phyloP scores from a whole-genome alignment of 805 yeast genomes.

The Allodekkera sacchari region DNA sequence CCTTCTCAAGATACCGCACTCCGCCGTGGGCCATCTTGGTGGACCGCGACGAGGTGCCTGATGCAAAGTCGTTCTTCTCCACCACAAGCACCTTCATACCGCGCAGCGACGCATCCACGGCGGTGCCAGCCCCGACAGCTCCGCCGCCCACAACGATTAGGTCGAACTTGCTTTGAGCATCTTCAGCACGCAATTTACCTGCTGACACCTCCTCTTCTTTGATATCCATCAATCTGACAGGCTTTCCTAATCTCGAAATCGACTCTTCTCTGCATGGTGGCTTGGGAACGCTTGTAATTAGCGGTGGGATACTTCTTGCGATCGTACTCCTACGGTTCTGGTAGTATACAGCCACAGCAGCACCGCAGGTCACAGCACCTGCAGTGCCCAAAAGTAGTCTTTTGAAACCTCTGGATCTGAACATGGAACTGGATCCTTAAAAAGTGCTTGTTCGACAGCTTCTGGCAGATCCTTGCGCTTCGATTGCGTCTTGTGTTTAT shows the following conservation, averaged over 20 bases:
- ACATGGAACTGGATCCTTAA: too few species aligned
- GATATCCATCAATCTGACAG: conserved; percentile 7
- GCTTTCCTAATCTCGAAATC: conserved; percentile 34
- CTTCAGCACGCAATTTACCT: conserved; percentile 10
- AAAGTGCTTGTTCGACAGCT: too few species aligned
- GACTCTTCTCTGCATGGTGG: conserved; percentile 54
- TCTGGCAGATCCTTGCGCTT: too few species aligned
- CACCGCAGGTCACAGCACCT: too few species aligned
- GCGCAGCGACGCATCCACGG: conserved; percentile 83
- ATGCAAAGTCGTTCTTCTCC: conserved; percentile 84
- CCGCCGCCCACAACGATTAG: conserved; percentile 93
- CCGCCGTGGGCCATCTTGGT: conserved; percentile 98
- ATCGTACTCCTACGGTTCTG: too few species aligned
- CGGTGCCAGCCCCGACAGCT: conserved; percentile 91
- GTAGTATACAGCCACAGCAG: too few species aligned
- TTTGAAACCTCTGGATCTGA: too few species aligned
- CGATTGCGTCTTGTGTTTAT: too few species aligned
- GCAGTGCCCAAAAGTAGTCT: too few species aligned
- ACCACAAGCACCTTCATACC: conserved; percentile 83
- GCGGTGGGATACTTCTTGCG: conserved; percentile 27
- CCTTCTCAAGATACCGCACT: conserved; percentile 90
- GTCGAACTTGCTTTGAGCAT: conserved; percentile 53
- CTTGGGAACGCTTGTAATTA: conserved; percentile 33
- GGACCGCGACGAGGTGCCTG: conserved; percentile 88
- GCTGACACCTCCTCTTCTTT: conserved; percentile 4